Evolutionary conservation across 192 early-diverging fungal species (phyloP).

Genomic region (Backusella mclennaniae): DNA sequence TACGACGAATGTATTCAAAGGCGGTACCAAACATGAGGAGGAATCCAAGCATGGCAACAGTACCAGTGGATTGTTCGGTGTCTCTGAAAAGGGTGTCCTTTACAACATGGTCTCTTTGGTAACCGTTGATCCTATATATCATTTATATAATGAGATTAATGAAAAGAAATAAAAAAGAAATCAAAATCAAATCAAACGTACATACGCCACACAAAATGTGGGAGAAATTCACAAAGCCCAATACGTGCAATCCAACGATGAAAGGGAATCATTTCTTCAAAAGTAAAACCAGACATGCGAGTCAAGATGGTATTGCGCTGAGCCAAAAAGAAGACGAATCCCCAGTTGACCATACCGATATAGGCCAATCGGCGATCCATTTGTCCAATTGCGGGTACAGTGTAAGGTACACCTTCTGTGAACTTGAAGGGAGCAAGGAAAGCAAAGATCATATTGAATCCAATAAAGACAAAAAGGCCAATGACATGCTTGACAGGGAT

Average conservation of each 20-base stretch:
- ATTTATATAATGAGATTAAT: neutral
- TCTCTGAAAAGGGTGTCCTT: conserved; percentile 27
- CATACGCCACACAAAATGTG: conserved; percentile 38
- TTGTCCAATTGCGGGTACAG: conserved; percentile 6
- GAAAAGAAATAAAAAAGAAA: neutral
- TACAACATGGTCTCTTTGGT: neutral
- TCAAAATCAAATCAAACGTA: neutral
- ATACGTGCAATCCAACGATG: conserved; percentile 44
- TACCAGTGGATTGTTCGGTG: conserved; percentile 28
- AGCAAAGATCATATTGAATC: conserved; percentile 21
- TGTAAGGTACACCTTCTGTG: neutral
- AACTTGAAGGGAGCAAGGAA: conserved; percentile 29
- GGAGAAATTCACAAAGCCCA: conserved; percentile 26
- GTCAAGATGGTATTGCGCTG: conserved; percentile 38
- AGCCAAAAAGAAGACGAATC: conserved; percentile 39
- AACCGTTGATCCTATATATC: neutral
- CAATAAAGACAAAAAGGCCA: conserved; percentile 18
- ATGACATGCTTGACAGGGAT: conserved; percentile 28
- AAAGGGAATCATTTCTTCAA: conserved; percentile 40
- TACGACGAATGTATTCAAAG: conserved; percentile 35
- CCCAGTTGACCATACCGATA: conserved; percentile 36
- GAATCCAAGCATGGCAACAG: conserved; percentile 22
- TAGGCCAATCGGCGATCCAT: conserved; percentile 35
- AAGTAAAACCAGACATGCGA: conserved; percentile 36
- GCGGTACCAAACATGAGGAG: conserved; percentile 26